These are phyloP conservation scores for Candida maltosa DNA, from an alignment of 805 yeast genomes.

Conservation along the genomic window DNA sequence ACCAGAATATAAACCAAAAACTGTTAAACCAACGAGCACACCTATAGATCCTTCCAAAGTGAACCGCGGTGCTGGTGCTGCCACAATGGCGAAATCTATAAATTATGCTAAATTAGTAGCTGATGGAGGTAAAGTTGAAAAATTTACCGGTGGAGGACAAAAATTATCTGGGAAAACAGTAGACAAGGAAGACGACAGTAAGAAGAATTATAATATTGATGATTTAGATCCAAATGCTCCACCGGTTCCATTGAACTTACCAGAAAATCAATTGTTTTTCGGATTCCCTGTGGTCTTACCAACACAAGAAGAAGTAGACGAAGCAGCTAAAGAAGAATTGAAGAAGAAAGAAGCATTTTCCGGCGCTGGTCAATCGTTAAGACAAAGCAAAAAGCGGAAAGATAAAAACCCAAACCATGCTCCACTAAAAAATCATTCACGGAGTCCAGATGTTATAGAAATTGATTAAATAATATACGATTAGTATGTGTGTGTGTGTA, in stretches of 20 bases:
- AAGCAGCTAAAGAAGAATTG: slow-evolving; percentile 26
- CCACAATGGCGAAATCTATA: slow-evolving; percentile 75
- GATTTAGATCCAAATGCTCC: slow-evolving; percentile 54
- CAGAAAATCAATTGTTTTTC: slow-evolving; percentile 85
- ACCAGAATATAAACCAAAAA: slow-evolving; percentile 58
- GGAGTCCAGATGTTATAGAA: slow-evolving; percentile 68
- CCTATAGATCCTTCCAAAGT: slow-evolving; percentile 34
- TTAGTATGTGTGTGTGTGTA: slow-evolving; percentile 39
- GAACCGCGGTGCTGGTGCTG: slow-evolving; percentile 44
- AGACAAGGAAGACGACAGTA: slow-evolving; percentile 11
- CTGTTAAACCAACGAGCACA: slow-evolving; percentile 28
- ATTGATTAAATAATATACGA: slow-evolving; percentile 57
- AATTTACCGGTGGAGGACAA: slow-evolving; percentile 62
- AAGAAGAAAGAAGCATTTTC: slow-evolving; percentile 32
- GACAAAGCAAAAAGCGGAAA: slow-evolving; percentile 69
- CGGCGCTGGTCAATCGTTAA: slow-evolving; percentile 75
- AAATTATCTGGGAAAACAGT: slow-evolving; percentile 63
- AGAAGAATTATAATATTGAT: slow-evolving; percentile 32
- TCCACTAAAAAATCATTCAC: slow-evolving; percentile 58
- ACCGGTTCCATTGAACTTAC: slow-evolving; percentile 70
- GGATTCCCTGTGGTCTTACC: slow-evolving; percentile 78
- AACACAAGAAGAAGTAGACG: slow-evolving; percentile 25
- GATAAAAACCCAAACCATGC: slow-evolving; percentile 48
- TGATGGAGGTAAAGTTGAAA: slow-evolving; percentile 25
- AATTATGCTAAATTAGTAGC: slow-evolving; percentile 60